phyloP scores from a whole-genome alignment of 2,329 filamentous ascomycete species.

The Fusarium nematophilum region DNA sequence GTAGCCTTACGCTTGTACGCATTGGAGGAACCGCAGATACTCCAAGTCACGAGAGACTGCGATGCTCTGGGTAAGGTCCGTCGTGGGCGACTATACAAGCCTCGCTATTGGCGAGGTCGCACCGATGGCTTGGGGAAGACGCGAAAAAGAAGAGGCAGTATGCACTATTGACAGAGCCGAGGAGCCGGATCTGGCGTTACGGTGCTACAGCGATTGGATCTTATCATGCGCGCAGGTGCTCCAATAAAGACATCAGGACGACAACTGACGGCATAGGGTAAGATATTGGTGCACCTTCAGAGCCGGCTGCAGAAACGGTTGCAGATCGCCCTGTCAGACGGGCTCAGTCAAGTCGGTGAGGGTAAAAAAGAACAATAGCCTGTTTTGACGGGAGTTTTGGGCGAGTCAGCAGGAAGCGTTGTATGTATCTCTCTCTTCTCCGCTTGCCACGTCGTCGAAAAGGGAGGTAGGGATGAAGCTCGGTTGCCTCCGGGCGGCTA shows the following conservation, averaged over 20 bases:
- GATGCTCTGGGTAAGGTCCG: conserved; percentile 4
- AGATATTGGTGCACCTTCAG: conserved; percentile 15
- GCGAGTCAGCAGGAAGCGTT: background rate
- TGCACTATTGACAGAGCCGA: conserved; percentile 5
- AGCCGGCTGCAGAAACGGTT: background rate
- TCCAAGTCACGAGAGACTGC: conserved; percentile 28
- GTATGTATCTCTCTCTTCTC: conserved; percentile 13
- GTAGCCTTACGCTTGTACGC: conserved; percentile 4
- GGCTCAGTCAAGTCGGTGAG: no score
- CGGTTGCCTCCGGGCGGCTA: conserved; percentile 40
- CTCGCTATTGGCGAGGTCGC: conserved; percentile 27
- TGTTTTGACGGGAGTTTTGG: no score
- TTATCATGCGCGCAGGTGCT: conserved; percentile 22
- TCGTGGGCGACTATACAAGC: conserved; percentile 29
- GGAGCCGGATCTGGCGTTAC: conserved; percentile 19
- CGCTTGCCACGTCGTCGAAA: conserved; percentile 29
- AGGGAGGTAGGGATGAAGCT: conserved; percentile 16
- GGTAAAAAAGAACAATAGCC: no score
- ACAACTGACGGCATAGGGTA: conserved; percentile 5
- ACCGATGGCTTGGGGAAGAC: conserved; percentile 1
- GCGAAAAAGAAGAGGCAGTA: background rate
- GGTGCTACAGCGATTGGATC: conserved; percentile 23
- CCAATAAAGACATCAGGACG: conserved; percentile 17
- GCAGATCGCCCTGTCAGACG: conserved; percentile 8
- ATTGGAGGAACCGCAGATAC: conserved; percentile 19